Evolutionary conservation across 805 yeast genomes (phyloP).

Genomic region (Brettanomyces custersianus): DNA sequence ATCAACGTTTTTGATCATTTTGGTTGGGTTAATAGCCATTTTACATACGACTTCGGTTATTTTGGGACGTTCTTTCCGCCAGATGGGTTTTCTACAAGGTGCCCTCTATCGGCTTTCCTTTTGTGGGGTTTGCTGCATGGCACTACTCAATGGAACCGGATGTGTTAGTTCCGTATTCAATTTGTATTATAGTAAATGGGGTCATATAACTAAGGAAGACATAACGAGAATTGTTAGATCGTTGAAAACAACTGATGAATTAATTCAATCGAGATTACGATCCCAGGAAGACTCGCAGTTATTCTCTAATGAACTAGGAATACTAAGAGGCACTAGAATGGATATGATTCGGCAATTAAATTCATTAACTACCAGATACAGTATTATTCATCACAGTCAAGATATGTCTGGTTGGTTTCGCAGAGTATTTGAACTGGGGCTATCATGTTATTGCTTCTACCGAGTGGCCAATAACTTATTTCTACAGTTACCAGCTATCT

Average conservation of each 20-base stretch:
- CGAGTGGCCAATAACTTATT: conserved; percentile 34
- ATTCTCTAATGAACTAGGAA: background rate
- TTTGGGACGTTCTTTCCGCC: background rate
- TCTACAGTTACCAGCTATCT: conserved; percentile 30
- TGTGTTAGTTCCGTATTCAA: conserved; percentile 36
- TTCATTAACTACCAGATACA: too few species aligned
- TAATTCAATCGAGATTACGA: too few species aligned
- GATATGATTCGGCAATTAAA: conserved; percentile 2
- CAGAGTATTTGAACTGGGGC: conserved; percentile 12
- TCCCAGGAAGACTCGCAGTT: too few species aligned
- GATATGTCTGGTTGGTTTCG: too few species aligned
- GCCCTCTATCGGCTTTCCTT: conserved; percentile 38
- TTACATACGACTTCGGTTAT: background rate
- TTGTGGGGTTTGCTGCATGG: conserved; percentile 42
- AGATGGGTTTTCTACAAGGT: conserved; percentile 12
- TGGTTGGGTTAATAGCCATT: conserved; percentile 24
- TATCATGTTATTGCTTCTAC: conserved; percentile 42
- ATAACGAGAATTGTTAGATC: conserved; percentile 27
- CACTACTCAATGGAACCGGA: conserved; percentile 44
- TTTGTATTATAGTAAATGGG: conserved; percentile 14
- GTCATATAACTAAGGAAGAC: conserved; percentile 23
- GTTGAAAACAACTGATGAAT: conserved; percentile 32
- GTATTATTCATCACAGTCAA: too few species aligned
- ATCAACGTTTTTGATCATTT: background rate
- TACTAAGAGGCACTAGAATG: background rate